Conservation (phyloP, 768 basidiomycete genomes). For the Cyclocybe cylindracea region DNA sequence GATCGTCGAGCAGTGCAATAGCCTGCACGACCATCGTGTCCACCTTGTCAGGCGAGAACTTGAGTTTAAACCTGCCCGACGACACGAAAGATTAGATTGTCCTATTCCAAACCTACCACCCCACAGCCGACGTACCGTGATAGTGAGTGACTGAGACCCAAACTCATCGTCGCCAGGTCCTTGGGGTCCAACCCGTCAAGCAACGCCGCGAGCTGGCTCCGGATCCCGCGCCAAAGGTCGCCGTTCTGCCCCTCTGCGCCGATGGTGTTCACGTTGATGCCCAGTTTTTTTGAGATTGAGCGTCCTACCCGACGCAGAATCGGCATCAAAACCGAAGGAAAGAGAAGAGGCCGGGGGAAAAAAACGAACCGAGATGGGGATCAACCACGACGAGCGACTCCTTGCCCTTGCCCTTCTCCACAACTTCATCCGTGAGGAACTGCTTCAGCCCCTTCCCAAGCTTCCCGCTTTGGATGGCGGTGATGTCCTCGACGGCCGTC, state of each 20-base stretch:
- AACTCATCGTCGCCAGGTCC: conserved; percentile 95
- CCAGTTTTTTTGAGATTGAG: conserved; percentile 91
- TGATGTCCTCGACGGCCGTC: conserved; percentile 95
- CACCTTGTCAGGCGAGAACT: conserved; percentile 99
- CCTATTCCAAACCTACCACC: background rate
- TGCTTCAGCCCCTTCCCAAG: conserved; percentile 91
- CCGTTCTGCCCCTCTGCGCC: conserved; percentile 43
- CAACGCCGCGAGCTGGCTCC: conserved; percentile 82
- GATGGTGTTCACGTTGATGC: conserved; percentile 78
- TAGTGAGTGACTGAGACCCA: conserved; percentile 96
- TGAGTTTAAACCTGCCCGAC: conserved; percentile 85
- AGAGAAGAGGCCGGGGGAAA: background rate
- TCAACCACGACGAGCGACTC: conserved; percentile 86
- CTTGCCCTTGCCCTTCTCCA: conserved; percentile 90
- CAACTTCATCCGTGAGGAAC: conserved; percentile 83
- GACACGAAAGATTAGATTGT: background rate
- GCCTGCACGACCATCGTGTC: conserved; percentile 99
- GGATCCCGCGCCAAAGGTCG: conserved; percentile 96
- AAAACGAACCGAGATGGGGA: conserved; percentile 77
- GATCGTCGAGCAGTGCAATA: conserved; percentile 94
- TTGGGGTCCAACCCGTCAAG: conserved; percentile 91
- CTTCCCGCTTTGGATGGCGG: conserved; percentile 90
- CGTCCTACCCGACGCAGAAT: conserved; percentile 47
- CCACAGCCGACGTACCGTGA: conserved; percentile 62
- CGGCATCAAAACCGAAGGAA: background rate